Base-by-base conservation (phyloP, 1,284 basidiomycete genomes). In the Pseudozyma sp. region DNA sequence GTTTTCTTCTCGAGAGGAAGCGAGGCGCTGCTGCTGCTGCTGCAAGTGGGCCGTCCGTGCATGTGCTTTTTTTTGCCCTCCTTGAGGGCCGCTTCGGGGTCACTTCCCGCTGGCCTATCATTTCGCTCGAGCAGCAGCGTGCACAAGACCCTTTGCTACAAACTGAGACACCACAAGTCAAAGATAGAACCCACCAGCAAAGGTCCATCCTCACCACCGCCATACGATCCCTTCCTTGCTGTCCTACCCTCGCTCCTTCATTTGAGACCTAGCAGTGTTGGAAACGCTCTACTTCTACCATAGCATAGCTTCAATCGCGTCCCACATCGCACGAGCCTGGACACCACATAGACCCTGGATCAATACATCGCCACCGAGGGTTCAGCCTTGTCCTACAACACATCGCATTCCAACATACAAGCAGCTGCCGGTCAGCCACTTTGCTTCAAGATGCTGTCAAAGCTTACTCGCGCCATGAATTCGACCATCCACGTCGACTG, bases 401-500 rank as follows among this genome's bases (percentile, higher is more conserved):
- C 31, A 31, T 9, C 13, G 18, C 35, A n/a, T 12, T 34, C 5
- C 13, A 3, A 12, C 13, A n/a, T 14, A 1, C 50, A 39, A 10
- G 35, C 12, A 21, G 38, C 39, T 52, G 39, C 51, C 34, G 40
- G 14, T 13, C 40, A 47, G 45, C 45, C 9, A 34, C 21, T 11
- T 13, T n/a, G 3, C n/a, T 31, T 34, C 38, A 40, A 19, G 19
- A 70, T 70, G 68, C 61, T 70, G 3, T 64, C 68, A 34, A 16
- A 19, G 13, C 40, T 61, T 51, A 48, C 34, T 18, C 53, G 61
- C 54, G 58, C 47, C 47, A 70, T 70, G 38, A 70, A 75, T 31
- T 77, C 72, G 35, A 77, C 74, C 49, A 62, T 83, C 40, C 72
- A 76, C 52, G 69, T 83, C 50, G 83, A 85, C 64, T 85, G 81